phyloP scores from a whole-genome alignment of 139 green algal genomes.

The Microglena sp. region DNA sequence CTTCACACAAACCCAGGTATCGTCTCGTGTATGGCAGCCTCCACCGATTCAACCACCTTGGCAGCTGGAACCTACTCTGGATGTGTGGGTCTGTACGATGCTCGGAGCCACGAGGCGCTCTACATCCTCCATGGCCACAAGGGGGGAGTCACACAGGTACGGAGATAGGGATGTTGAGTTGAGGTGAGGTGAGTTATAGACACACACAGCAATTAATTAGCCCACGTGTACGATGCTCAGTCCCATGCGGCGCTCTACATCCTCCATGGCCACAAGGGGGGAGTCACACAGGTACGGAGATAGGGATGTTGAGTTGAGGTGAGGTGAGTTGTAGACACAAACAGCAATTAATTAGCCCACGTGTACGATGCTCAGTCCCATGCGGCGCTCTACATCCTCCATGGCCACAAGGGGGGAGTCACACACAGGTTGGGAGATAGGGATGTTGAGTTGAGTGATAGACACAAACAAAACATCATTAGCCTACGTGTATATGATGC shows the following conservation, averaged over 20 bases:
- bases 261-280: conserved; percentile 53
- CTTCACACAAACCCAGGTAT: conserved; percentile 62
- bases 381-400: conserved; percentile 53
- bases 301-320: no score
- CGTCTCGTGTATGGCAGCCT: conserved; percentile 70
- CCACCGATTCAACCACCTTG: conserved; percentile 43
- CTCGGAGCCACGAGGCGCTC: conserved; percentile 34
- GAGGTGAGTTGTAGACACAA: no score
- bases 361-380: conserved; percentile 48
- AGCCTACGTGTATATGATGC: conserved; percentile 69
- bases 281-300: conserved; percentile 1
- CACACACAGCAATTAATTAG: no score
- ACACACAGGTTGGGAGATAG: conserved; percentile 1
- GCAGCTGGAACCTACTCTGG: conserved; percentile 70
- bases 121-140: conserved; percentile 63
- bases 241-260: conserved; percentile 45
- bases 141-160: conserved; percentile 1
- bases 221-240: conserved; percentile 54
- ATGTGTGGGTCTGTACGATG: conserved; percentile 52
- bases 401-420: conserved; percentile 41
- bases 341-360: no score
- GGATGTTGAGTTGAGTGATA: no score
- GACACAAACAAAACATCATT: no score
- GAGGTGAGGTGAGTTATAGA: no score
- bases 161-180: no score